Conservation (phyloP, 2,329 filamentous ascomycete species). For the Cucurbitaria berberidis region DNA sequence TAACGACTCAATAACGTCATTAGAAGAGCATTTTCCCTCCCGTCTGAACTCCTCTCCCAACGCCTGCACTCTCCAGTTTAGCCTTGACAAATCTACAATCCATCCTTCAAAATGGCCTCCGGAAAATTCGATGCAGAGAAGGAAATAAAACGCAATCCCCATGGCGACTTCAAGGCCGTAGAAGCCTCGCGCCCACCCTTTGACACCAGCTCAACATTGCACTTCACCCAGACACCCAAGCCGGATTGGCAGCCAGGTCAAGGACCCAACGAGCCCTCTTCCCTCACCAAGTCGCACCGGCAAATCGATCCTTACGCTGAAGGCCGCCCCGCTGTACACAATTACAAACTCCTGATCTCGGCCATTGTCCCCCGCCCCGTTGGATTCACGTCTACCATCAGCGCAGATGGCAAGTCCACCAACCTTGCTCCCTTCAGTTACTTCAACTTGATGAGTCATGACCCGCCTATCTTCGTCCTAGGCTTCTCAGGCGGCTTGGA, state of each 20-base stretch:
- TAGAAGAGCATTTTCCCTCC: neutral
- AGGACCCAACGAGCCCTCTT: constrained; percentile 66
- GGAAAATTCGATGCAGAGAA: constrained; percentile 55
- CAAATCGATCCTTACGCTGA: constrained; percentile 80
- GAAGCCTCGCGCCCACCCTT: constrained; percentile 70
- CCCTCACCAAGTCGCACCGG: constrained; percentile 66
- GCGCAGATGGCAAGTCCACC: constrained; percentile 65
- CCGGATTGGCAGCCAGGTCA: constrained; percentile 70
- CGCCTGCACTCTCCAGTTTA: neutral
- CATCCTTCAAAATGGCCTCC: constrained; percentile 18
- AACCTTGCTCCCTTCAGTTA: constrained; percentile 92
- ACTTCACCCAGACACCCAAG: constrained; percentile 67
- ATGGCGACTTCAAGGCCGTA: constrained; percentile 76
- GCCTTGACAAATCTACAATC: neutral
- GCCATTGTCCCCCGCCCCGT: constrained; percentile 84
- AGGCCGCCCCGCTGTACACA: constrained; percentile 70
- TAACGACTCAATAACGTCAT: neutral
- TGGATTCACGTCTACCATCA: constrained; percentile 65
- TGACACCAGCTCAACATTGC: constrained; percentile 57
- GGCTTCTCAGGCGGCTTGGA: constrained; percentile 64
- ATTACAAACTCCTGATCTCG: constrained; percentile 93
- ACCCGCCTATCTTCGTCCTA: constrained; percentile 81
- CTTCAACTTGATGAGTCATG: constrained; percentile 81
- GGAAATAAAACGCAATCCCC: constrained; percentile 66
- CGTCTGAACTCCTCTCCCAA: neutral